These are phyloP conservation scores for Wickerhamomyces sydowiorum DNA, from an alignment of 805 yeast genomes.

Conservation along the genomic window DNA sequence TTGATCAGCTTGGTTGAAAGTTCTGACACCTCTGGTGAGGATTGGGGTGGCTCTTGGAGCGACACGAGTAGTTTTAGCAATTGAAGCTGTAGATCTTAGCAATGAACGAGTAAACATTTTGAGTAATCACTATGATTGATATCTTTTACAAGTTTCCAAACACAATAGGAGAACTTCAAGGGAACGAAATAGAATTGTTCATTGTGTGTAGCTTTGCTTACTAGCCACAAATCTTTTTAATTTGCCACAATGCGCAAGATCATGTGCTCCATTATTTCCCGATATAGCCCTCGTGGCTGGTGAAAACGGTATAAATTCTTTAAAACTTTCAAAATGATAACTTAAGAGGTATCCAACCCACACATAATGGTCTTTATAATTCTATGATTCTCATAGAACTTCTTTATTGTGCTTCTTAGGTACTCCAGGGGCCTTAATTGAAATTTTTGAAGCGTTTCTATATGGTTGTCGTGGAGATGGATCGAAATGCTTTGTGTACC, in stretches of 20 bases:
- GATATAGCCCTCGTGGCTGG: background rate
- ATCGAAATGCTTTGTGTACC: background rate
- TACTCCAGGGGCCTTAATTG: too few relatives aligned
- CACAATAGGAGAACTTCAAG: too few relatives aligned
- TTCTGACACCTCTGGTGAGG: conserved; percentile 31
- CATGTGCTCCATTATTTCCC: background rate
- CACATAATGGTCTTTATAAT: too few relatives aligned
- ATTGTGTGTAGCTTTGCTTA: background rate
- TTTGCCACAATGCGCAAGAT: background rate
- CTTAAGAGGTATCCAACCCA: too few relatives aligned
- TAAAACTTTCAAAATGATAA: too few relatives aligned
- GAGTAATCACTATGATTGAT: too few relatives aligned
- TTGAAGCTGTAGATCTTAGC: conserved; percentile 20
- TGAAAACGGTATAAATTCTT: background rate
- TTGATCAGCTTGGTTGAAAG: conserved; percentile 48
- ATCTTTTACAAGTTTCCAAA: too few relatives aligned
- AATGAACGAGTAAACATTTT: conserved; percentile 25
- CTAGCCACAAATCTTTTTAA: background rate
- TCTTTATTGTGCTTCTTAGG: too few relatives aligned
- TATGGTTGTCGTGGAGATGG: background rate
- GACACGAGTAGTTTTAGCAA: conserved; percentile 11
- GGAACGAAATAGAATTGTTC: too few relatives aligned
- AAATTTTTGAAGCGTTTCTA: background rate
- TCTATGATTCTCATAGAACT: too few relatives aligned
- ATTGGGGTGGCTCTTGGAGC: conserved; percentile 16